A percentile compares a stretch with the other conserved stretches of the same genome.
These are phyloP conservation scores for Trichoderma arundinaceum DNA, from an alignment of 2,329 filamentous ascomycete genomes.

Conservation along the genomic window DNA sequence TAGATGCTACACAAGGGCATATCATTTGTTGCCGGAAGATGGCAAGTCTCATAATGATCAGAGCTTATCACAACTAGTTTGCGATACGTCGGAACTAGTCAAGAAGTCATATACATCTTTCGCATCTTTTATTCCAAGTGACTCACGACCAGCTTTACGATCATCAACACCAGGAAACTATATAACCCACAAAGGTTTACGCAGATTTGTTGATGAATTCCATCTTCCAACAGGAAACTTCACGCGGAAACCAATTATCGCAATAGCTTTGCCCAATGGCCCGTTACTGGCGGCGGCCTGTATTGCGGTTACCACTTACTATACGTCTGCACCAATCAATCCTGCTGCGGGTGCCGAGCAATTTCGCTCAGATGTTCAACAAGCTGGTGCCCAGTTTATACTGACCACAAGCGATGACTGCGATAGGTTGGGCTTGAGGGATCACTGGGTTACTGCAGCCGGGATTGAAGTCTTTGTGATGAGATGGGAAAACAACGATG, in stretches of 20 bases:
- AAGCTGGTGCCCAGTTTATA: conserved; percentile 54
- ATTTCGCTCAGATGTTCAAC: conserved; percentile 56
- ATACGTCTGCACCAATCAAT: conserved; percentile 59
- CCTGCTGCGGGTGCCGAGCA: conserved; percentile 55
- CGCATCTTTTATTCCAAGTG: conserved; percentile 44
- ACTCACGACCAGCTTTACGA: conserved; percentile 41
- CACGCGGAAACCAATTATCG: conserved; percentile 51
- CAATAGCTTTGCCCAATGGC: conserved; percentile 60
- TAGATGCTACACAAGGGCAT: conserved; percentile 45
- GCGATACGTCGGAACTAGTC: conserved; percentile 36
- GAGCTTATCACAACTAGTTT: conserved; percentile 33
- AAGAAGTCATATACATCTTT: conserved; percentile 47
- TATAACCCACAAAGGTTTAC: conserved; percentile 44
- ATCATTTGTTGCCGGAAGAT: conserved; percentile 46
- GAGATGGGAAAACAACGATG: conserved; percentile 46
- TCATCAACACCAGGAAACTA: conserved; percentile 36
- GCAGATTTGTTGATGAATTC: conserved; percentile 44
- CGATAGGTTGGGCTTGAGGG: conserved; percentile 46
- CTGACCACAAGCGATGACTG: conserved; percentile 52
- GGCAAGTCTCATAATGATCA: conserved; percentile 40
- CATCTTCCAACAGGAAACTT: conserved; percentile 37
- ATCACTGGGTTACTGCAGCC: conserved; percentile 40
- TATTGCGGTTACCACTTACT: conserved; percentile 56
- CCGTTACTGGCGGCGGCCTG: conserved; percentile 57
- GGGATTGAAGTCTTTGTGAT: conserved; percentile 50